Conservation (phyloP, 139 green algal species). For the Nannochloris sp. region DNA sequence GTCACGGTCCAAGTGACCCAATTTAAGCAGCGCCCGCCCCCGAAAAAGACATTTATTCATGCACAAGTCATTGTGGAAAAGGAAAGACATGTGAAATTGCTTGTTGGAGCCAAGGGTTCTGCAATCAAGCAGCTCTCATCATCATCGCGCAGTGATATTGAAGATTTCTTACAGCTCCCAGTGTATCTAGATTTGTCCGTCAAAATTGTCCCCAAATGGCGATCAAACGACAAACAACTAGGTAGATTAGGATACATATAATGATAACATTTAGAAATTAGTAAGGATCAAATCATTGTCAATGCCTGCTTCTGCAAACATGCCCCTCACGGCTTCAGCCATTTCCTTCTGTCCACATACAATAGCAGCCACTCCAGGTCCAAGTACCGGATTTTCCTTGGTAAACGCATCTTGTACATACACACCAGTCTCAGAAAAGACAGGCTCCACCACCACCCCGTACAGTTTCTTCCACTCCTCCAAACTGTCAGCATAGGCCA, state of each 20-base stretch:
- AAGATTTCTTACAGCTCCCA: constrained; percentile 62
- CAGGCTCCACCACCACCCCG: constrained; percentile 58
- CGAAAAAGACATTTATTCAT: not conserved
- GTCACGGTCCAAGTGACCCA: constrained; percentile 65
- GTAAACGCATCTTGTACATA: constrained; percentile 74
- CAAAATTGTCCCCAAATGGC: constrained; percentile 53
- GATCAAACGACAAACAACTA: constrained; percentile 16
- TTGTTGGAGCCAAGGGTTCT: constrained; percentile 60
- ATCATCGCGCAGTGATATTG: constrained; percentile 57
- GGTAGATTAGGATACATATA: constrained; percentile 9
- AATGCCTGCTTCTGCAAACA: constrained; percentile 49
- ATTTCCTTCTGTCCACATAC: constrained; percentile 87
- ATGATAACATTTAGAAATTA: constrained; percentile 55
- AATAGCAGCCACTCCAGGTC: constrained; percentile 35
- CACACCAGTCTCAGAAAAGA: constrained; percentile 37
- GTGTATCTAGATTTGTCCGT: constrained; percentile 76
- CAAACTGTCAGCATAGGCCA: constrained; percentile 37
- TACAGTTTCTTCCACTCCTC: constrained; percentile 40
- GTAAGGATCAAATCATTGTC: constrained; percentile 42
- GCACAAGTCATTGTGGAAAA: constrained; percentile 49
- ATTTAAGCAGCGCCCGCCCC: constrained; percentile 56
- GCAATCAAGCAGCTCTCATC: constrained; percentile 53
- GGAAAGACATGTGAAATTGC: constrained; percentile 64
- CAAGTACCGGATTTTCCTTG: constrained; percentile 7
- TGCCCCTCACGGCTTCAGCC: constrained; percentile 51